Evolutionary conservation across 164 flowering plant genomes (phyloP).

Genomic region (Aristolochia fimbriata): DNA sequence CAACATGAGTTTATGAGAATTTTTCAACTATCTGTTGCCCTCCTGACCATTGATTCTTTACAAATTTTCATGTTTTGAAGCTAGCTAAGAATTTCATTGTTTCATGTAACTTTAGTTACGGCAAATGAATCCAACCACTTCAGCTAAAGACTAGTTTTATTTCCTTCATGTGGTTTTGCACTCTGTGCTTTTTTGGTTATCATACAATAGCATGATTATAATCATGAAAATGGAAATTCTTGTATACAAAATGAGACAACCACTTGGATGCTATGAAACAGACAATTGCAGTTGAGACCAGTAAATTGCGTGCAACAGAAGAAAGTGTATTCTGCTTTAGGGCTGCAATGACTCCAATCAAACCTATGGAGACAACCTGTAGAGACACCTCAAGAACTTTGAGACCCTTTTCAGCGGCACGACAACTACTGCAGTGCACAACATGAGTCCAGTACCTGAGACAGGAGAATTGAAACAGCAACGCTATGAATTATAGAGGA

Average conservation of each 20-base stretch:
- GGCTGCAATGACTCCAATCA: constrained; percentile 54
- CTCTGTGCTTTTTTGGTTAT: too few species aligned
- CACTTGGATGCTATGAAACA: constrained; percentile 44
- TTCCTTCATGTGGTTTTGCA: too few species aligned
- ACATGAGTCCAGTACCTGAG: constrained; percentile 82
- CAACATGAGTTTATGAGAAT: too few species aligned
- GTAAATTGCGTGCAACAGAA: constrained; percentile 20
- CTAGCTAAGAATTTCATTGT: too few species aligned
- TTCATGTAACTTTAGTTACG: too few species aligned
- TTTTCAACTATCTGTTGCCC: too few species aligned
- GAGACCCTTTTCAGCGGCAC: constrained; percentile 44
- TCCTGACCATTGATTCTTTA: too few species aligned
- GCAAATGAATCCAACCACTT: too few species aligned
- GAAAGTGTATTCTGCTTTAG: constrained; percentile 32
- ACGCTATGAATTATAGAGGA: too few species aligned
- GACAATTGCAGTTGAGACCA: constrained; percentile 21
- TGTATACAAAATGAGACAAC: constrained; percentile 65
- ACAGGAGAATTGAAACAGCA: constrained; percentile 1
- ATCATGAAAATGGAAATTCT: constrained; percentile 61
- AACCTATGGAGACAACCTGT: constrained; percentile 47
- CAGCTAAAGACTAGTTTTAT: too few species aligned
- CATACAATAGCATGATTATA: constrained; percentile 34
- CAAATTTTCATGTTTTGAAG: too few species aligned
- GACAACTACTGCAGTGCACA: constrained; percentile 80
- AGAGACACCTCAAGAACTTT: constrained; percentile 43